Conservation (phyloP, 163 green algal genomes). For the Volvox carteri region DNA sequence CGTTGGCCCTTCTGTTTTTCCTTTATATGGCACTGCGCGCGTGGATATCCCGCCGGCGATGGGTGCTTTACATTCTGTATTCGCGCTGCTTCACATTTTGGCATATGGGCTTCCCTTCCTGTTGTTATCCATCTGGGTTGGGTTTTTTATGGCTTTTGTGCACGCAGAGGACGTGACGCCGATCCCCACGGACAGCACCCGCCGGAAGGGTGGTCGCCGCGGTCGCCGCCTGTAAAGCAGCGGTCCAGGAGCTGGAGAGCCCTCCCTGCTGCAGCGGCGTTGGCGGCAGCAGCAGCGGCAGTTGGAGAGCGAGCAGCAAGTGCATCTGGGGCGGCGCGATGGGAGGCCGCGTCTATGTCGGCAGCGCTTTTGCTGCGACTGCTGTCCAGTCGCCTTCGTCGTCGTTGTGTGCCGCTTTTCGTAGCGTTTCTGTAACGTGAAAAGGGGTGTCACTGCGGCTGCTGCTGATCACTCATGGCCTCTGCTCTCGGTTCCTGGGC, state of each 20-base stretch:
- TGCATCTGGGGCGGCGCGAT: too few relatives aligned
- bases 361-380: neutral
- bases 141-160: too few relatives aligned
- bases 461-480: too few relatives aligned
- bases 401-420: neutral
- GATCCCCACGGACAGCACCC: slow-evolving; percentile 97
- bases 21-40: too few relatives aligned
- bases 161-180: slow-evolving; percentile 98
- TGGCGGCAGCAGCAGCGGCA: neutral
- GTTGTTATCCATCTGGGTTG: too few relatives aligned
- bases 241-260: neutral
- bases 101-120: too few relatives aligned
- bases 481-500: too few relatives aligned
- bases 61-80: too few relatives aligned
- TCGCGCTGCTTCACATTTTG: too few relatives aligned
- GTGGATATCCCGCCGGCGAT: too few relatives aligned
- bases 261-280: neutral
- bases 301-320: neutral
- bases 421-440: slow-evolving; percentile 41
- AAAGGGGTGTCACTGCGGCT: neutral
- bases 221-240: slow-evolving; percentile 89
- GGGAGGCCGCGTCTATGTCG: neutral
- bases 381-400: neutral
- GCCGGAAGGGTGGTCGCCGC: slow-evolving; percentile 95
- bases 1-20: too few relatives aligned